Conservation (phyloP, 2,329 filamentous ascomycete genomes). For the Thielaviopsis euricoi region DNA sequence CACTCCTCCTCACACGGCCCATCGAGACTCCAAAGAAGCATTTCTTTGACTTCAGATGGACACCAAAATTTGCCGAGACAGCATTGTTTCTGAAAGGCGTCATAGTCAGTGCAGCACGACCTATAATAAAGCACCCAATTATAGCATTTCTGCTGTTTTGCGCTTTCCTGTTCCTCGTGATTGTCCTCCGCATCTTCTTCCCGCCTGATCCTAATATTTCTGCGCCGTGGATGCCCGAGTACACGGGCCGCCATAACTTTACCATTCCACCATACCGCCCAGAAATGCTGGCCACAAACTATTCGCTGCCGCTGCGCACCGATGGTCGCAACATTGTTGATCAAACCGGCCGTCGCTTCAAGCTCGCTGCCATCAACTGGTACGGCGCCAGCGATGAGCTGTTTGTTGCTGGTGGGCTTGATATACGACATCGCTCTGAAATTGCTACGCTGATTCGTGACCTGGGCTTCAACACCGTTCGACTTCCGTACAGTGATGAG, state of each 20-base stretch:
- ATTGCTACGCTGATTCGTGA: constrained; percentile 43
- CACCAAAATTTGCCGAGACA: background rate
- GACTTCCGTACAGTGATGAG: constrained; percentile 53
- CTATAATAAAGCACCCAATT: constrained; percentile 6
- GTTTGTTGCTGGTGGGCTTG: constrained; percentile 47
- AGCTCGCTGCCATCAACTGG: constrained; percentile 52
- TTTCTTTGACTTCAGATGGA: background rate
- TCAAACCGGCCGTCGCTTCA: constrained; percentile 36
- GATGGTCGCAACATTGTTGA: constrained; percentile 45
- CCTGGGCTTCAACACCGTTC: constrained; percentile 55
- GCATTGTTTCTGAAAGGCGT: background rate
- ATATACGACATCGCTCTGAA: constrained; percentile 41
- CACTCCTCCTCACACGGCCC: constrained; percentile 2
- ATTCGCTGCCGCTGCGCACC: constrained; percentile 41
- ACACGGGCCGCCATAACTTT: constrained; percentile 24
- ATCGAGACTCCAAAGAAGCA: background rate
- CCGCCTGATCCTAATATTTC: constrained; percentile 2
- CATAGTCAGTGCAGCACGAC: background rate
- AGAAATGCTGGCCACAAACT: constrained; percentile 27
- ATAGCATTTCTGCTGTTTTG: background rate
- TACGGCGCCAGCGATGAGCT: constrained; percentile 53
- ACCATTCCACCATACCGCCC: constrained; percentile 28
- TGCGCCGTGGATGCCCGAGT: constrained; percentile 33
- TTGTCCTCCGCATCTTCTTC: constrained; percentile 9
- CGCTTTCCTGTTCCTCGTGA: background rate